Evolutionary conservation across 257 asterid species (phyloP).

Genomic region (Solanum medicagineum): DNA sequence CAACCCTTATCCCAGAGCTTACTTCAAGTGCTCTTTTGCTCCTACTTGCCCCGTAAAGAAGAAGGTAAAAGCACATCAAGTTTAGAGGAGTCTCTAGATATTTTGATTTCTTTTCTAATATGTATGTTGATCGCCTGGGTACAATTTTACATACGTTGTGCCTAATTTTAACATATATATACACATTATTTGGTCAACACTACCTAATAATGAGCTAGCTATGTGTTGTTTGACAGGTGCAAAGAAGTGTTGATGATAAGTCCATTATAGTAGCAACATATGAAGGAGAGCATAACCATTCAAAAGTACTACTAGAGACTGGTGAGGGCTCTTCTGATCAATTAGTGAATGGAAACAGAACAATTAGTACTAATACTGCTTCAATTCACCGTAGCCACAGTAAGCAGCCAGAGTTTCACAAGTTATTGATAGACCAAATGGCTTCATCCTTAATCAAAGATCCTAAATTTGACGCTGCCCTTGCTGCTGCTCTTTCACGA

Average conservation of each 20-base stretch:
- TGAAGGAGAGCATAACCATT: constrained; percentile 70
- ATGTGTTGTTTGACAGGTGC: constrained; percentile 1
- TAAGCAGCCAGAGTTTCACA: background rate
- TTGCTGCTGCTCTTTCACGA: background rate
- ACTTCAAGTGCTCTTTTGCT: constrained; percentile 85
- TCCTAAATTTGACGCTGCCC: constrained; percentile 1
- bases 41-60: constrained; percentile 81
- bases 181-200: background rate
- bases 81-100: background rate
- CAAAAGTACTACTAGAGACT: constrained; percentile 10
- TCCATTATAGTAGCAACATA: constrained; percentile 50
- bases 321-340: background rate
- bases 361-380: background rate
- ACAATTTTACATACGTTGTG: background rate
- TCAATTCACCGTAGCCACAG: background rate
- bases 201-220: background rate
- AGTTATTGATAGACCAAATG: constrained; percentile 5
- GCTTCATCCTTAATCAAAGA: constrained; percentile 2
- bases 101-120: background rate
- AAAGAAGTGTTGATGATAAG: constrained; percentile 50
- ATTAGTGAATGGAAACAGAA: background rate
- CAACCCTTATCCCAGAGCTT: constrained; percentile 93
- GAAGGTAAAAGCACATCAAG: constrained; percentile 33
- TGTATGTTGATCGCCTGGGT: background rate
- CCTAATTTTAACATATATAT: background rate